phyloP scores from a whole-genome alignment of 768 basidiomycete species.

The Leucocoprinus leucothites region DNA sequence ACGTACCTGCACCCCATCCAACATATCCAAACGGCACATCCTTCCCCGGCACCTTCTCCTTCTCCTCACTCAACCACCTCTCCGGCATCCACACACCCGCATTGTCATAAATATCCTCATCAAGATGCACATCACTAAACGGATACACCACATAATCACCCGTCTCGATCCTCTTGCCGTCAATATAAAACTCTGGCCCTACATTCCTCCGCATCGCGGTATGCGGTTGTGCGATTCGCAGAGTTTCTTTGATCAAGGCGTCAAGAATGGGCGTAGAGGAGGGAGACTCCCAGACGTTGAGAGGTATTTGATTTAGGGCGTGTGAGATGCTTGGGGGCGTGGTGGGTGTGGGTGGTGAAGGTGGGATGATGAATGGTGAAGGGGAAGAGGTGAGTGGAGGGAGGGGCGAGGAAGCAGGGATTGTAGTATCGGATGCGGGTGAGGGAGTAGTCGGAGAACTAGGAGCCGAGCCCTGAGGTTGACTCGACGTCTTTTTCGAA shows the following conservation, averaged over 20 bases:
- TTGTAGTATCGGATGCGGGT: no score
- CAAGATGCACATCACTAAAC: constrained; percentile 76
- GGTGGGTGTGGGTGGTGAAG: neutral
- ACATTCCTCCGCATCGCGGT: constrained; percentile 79
- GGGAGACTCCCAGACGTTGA: constrained; percentile 62
- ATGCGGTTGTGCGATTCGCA: constrained; percentile 77
- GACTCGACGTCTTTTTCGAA: neutral
- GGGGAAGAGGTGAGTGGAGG: no score
- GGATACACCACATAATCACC: constrained; percentile 78
- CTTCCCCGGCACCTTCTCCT: constrained; percentile 22
- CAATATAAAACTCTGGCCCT: constrained; percentile 67
- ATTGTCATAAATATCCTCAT: constrained; percentile 67
- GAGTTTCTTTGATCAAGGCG: constrained; percentile 71
- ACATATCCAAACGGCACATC: constrained; percentile 57
- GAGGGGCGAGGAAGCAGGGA: no score
- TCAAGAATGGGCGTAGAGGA: constrained; percentile 64
- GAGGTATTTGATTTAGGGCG: constrained; percentile 55
- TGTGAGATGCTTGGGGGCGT: constrained; percentile 31
- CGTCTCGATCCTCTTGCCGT: constrained; percentile 65
- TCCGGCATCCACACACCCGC: constrained; percentile 77
- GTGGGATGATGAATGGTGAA: no score
- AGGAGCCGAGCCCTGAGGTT: neutral
- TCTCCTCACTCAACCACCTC: constrained; percentile 25
- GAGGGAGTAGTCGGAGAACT: neutral
- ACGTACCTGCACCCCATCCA: constrained; percentile 78